phyloP scores from a whole-genome alignment of 768 basidiomycete genomes.

The Tulasnella sp. region DNA sequence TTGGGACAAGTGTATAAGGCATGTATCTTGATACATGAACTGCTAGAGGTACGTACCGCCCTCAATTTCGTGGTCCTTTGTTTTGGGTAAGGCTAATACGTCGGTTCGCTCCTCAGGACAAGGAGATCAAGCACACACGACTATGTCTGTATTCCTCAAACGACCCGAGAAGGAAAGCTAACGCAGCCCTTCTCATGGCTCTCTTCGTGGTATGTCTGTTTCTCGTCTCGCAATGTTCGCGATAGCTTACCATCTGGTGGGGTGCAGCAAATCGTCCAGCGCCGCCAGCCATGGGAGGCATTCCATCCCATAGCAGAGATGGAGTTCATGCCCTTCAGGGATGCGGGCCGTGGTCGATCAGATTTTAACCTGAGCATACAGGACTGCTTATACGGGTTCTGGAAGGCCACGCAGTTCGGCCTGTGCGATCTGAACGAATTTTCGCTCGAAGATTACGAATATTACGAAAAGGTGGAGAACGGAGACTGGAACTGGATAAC shows the following conservation, averaged over 20 bases:
- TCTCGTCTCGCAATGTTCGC: neutral
- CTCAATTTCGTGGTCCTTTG: conserved; percentile 28
- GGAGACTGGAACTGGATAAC: conserved; percentile 97
- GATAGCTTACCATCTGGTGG: neutral
- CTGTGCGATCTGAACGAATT: conserved; percentile 94
- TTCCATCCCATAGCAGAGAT: conserved; percentile 89
- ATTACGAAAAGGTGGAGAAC: conserved; percentile 92
- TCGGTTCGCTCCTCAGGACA: conserved; percentile 51
- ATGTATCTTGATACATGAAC: conserved; percentile 85
- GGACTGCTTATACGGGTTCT: conserved; percentile 83
- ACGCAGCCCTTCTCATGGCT: conserved; percentile 90
- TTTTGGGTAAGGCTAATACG: conserved; percentile 38
- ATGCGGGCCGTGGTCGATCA: conserved; percentile 86
- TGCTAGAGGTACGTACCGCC: conserved; percentile 59
- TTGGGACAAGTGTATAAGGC: conserved; percentile 91
- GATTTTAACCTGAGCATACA: conserved; percentile 93
- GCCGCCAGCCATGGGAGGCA: conserved; percentile 87
- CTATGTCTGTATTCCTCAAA: conserved; percentile 84
- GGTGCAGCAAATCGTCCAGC: conserved; percentile 82
- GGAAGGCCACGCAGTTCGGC: conserved; percentile 70
- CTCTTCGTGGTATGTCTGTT: conserved; percentile 73
- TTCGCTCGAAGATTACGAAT: conserved; percentile 87
- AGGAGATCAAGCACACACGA: conserved; percentile 63
- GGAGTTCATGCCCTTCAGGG: conserved; percentile 93
- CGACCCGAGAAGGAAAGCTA: conserved; percentile 83